Base-by-base conservation (phyloP, 192 early-diverging fungal species). In the Globomyces pollinis-pini region DNA sequence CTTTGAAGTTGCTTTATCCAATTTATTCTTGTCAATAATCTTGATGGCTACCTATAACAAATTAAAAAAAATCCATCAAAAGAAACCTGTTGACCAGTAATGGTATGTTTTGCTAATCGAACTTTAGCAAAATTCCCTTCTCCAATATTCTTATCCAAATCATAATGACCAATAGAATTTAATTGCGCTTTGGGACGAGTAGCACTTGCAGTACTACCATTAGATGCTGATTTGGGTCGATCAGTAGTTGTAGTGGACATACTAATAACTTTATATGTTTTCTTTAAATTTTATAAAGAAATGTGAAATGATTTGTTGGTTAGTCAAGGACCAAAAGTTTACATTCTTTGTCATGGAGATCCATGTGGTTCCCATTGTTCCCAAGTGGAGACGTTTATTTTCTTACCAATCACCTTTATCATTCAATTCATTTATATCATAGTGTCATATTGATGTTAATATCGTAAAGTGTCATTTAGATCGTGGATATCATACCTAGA, bases 121-220 rank as follows among this genome's bases (percentile, higher is more conserved):
- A 83, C 80, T 52, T 81, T 81, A 21, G 80, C 80, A 67, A 83
- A 83, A 50, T 81, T 82, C 21, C 80, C 80, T 65, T 83, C 78
- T 13, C 80, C 80, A 15, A 83, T 63, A 24, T 70, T 63, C 53
- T 81, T 80, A 31, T 74, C 79, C 20, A 83, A 52, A 33, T 83
- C 78, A 59, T 83, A 83, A 57, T 81, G 70, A 3, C 80, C 80
- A 52, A 83, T 81, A 26, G 75, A 73, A 24, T 23, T 42, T 41
- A 59, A 21, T 35, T 35, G 33, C 15, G 57, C 33, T 39, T 54
- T 54, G 23, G 57, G 57, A 50, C 38, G 49, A 12, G 57, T 59
- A 28, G 57, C 57, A n/a, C n/a, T n/a, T n/a, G n/a, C n/a, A n/a
- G n/a, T n/a, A n/a, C n/a, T n/a, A n/a, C n/a, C n/a, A n/a, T n/a